A percentile compares a stretch with the other conserved stretches of the same genome.
phyloP scores from a whole-genome alignment of 75 land plant species.

The Larix kaempferi region DNA sequence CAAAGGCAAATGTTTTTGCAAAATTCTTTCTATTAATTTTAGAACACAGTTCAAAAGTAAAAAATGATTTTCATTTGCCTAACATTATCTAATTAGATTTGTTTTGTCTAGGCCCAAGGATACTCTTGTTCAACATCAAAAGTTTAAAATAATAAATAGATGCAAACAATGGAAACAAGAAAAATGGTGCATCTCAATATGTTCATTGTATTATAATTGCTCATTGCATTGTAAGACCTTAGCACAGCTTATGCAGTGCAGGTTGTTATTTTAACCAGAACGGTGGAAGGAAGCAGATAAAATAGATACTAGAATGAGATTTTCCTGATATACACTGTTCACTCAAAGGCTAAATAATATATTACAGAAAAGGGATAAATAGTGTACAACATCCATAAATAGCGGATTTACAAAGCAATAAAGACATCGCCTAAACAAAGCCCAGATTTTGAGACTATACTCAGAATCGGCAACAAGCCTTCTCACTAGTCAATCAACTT shows the following conservation, averaged over 20 bases:
- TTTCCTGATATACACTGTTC: neutral
- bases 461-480: neutral
- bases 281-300: neutral
- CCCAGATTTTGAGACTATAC: neutral
- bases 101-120: no score
- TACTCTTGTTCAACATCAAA: no score
- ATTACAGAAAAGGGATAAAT: neutral
- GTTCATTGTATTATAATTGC: neutral
- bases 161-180: neutral
- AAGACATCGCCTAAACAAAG: neutral
- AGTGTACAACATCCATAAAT: neutral
- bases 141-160: no score
- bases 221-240: neutral
- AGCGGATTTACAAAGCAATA: neutral
- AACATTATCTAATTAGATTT: no score
- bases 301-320: neutral
- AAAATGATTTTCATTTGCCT: neutral
- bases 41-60: neutral
- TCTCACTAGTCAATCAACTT: conserved; percentile 27
- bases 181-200: no score
- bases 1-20: neutral
- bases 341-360: neutral
- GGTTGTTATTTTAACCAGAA: neutral
- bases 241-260: neutral
- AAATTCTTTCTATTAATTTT: neutral